Percentiles rank a stretch among this genome's conserved stretches.
These are phyloP conservation scores for Escovopsis weberi DNA, from an alignment of 2,329 filamentous ascomycete genomes.

Conservation along the genomic window DNA sequence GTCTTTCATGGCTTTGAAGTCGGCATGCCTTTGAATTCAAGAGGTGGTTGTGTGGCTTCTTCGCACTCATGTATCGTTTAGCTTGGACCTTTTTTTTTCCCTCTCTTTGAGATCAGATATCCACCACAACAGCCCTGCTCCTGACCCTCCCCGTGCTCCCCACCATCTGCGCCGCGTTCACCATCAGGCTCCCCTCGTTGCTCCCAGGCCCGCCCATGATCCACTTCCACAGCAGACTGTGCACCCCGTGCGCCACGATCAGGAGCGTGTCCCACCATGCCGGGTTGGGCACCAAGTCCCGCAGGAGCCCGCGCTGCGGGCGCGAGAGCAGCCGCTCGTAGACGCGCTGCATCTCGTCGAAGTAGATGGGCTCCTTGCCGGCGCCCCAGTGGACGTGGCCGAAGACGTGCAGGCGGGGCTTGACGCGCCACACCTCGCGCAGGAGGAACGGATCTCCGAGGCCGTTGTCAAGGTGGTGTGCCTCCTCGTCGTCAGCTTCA, in stretches of 20 bases:
- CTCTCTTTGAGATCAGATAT: conserved; percentile 10
- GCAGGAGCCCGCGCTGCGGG: conserved; percentile 24
- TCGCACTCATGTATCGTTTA: too few relatives aligned
- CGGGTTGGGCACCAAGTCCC: conserved; percentile 30
- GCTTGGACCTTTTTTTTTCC: background rate
- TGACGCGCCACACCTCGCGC: conserved; percentile 57
- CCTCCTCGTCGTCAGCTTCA: conserved; percentile 20
- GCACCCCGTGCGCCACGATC: conserved; percentile 30
- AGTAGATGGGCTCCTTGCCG: conserved; percentile 55
- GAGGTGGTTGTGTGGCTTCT: too few relatives aligned
- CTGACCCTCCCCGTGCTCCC: conserved; percentile 35
- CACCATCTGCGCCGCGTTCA: conserved; percentile 43
- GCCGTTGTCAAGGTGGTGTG: conserved; percentile 53
- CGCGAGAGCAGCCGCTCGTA: conserved; percentile 51
- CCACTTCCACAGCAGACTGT: conserved; percentile 39
- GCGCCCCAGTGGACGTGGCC: conserved; percentile 71
- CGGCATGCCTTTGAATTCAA: too few relatives aligned
- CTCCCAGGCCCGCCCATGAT: conserved; percentile 38
- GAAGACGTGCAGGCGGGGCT: conserved; percentile 65
- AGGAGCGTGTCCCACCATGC: conserved; percentile 32
- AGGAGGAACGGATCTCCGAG: conserved; percentile 60
- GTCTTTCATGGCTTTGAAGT: too few relatives aligned
- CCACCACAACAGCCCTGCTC: conserved; percentile 23
- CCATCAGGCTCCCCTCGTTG: conserved; percentile 35
- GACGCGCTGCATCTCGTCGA: conserved; percentile 56